Percentiles rank a stretch among this genome's conserved stretches.
Evolutionary conservation across 768 basidiomycete genomes (phyloP).

Genomic region (Russula abietina): DNA sequence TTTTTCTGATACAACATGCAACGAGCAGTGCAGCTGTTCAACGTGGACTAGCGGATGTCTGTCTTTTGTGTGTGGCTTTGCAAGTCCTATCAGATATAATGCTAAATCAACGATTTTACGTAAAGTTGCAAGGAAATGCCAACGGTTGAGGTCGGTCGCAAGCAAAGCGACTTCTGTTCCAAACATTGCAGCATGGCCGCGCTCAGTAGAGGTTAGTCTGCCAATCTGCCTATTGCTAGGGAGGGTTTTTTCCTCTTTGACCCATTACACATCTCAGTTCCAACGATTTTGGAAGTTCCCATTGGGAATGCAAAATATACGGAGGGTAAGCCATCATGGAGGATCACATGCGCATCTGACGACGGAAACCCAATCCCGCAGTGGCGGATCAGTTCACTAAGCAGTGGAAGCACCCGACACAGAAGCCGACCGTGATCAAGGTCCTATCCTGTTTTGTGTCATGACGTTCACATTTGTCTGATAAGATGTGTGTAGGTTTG

Average conservation of each 20-base stretch:
- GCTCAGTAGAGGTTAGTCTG: conserved; percentile 13
- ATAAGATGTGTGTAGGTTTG: conserved; percentile 23
- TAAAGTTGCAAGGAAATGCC: conserved; percentile 25
- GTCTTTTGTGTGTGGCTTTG: conserved; percentile 20
- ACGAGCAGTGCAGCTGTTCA: conserved; percentile 19
- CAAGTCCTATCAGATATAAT: background rate
- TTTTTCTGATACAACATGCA: background rate
- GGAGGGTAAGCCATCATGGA: conserved; percentile 12
- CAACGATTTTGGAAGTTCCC: conserved; percentile 20
- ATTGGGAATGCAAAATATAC: conserved; percentile 8
- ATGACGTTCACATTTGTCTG: background rate
- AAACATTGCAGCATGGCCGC: conserved; percentile 20
- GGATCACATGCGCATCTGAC: background rate
- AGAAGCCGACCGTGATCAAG: conserved; percentile 20
- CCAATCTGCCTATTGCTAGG: background rate
- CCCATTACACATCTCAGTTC: conserved; percentile 4
- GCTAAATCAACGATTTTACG: background rate
- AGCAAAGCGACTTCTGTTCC: conserved; percentile 28
- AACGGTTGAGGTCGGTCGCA: conserved; percentile 22
- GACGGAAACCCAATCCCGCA: background rate
- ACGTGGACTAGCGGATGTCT: conserved; percentile 16
- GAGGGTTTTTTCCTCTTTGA: background rate
- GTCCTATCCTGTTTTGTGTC: background rate
- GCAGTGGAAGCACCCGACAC: conserved; percentile 26
- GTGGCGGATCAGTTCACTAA: conserved; percentile 25